Evolutionary conservation across 208 protist genomes (phyloP).

Genomic region (Naegleria fowleri): DNA sequence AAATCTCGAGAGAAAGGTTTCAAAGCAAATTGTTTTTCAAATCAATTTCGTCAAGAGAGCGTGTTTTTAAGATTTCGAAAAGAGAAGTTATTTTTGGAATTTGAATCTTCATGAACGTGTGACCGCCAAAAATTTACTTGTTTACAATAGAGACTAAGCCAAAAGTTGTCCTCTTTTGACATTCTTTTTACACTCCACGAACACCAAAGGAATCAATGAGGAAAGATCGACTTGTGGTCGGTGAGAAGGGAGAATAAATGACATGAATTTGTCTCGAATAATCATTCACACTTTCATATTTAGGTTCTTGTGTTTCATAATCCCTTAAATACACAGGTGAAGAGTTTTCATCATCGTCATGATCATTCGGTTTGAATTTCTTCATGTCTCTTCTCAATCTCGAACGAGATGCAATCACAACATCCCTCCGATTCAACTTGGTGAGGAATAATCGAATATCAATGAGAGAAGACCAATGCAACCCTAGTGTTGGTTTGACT

Average conservation of each 20-base stretch:
- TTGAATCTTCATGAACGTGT: no score
- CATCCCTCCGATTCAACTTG: not conserved
- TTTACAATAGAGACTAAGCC: no score
- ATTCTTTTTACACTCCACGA: not conserved
- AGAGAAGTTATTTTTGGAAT: no score
- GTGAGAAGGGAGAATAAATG: not conserved
- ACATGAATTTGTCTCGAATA: not conserved
- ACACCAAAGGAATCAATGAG: not conserved
- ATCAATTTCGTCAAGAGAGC: no score
- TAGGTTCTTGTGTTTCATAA: not conserved
- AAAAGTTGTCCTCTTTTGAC: no score
- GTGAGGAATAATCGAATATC: not conserved
- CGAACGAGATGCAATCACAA: not conserved
- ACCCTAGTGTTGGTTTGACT: not conserved
- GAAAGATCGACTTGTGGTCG: not conserved
- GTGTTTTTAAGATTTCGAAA: no score
- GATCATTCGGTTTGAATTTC: not conserved
- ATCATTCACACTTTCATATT: not conserved
- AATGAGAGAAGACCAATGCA: not conserved
- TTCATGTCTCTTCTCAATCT: not conserved
- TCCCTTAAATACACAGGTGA: not conserved
- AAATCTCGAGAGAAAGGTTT: no score
- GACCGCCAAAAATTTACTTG: no score
- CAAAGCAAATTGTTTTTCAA: no score
- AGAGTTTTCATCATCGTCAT: not conserved